Conservation (phyloP, 345 rosid genomes). For the Salix brachista region DNA sequence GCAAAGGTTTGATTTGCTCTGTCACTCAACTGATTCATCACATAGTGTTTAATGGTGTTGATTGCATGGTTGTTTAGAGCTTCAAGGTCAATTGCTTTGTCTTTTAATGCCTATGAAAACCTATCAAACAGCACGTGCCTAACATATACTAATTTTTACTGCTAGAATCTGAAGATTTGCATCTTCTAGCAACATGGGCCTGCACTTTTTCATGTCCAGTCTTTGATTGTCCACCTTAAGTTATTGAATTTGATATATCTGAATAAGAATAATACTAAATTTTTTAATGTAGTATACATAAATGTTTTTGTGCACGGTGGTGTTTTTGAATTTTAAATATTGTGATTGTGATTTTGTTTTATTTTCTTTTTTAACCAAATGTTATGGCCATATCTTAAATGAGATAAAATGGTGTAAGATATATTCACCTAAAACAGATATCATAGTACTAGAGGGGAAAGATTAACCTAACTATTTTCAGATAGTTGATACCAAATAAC, state of each 20-base stretch:
- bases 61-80: neutral
- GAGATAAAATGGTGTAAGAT: neutral
- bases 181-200: neutral
- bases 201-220: neutral
- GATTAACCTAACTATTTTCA: neutral
- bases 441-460: neutral
- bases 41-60: neutral
- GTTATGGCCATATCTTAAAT: neutral
- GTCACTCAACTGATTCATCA: neutral
- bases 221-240: neutral
- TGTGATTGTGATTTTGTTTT: neutral
- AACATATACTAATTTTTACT: neutral
- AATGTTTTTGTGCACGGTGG: neutral
- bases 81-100: neutral
- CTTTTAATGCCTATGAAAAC: neutral
- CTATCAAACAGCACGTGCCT: neutral
- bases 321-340: neutral
- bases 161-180: neutral
- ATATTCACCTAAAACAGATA: neutral
- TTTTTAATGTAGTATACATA: neutral
- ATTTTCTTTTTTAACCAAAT: neutral
- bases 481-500: neutral
- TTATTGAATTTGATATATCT: neutral
- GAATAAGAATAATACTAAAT: neutral
- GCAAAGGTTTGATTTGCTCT: slow-evolving; percentile 56